These are phyloP conservation scores for Mikania micrantha DNA, from an alignment of 129 eudicot genomes.

Conservation along the genomic window DNA sequence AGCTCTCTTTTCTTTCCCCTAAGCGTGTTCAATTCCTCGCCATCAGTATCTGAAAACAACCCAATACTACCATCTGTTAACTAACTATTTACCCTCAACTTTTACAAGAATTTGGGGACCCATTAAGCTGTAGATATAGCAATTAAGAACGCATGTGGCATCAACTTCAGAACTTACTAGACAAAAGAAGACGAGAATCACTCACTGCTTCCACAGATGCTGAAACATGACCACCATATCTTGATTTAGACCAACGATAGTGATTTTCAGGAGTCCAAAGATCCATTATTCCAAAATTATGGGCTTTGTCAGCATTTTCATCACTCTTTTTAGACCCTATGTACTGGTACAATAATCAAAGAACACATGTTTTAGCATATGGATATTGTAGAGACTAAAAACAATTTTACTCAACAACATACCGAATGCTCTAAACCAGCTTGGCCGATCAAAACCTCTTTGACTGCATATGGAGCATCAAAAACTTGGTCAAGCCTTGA, in stretches of 20 bases:
- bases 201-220: slow-evolving; percentile 62
- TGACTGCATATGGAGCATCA: slow-evolving; percentile 93
- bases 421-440: slow-evolving; percentile 65
- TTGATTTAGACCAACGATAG: slow-evolving; percentile 71
- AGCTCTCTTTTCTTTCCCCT: slow-evolving; percentile 46
- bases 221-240: slow-evolving; percentile 85
- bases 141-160: neutral
- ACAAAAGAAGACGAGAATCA: slow-evolving; percentile 61
- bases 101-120: neutral
- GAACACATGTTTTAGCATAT: slow-evolving; percentile 1
- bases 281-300: slow-evolving; percentile 58
- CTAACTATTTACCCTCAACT: neutral
- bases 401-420: slow-evolving; percentile 24
- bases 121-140: neutral
- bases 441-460: slow-evolving; percentile 61
- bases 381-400: neutral
- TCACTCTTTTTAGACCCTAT: slow-evolving; percentile 80
- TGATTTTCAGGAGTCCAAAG: slow-evolving; percentile 95
- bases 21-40: slow-evolving; percentile 49
- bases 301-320: slow-evolving; percentile 63
- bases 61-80: neutral
- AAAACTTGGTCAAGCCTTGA: slow-evolving; percentile 91
- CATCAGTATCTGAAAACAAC: slow-evolving; percentile 54
- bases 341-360: slow-evolving; percentile 38
- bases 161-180: slow-evolving; percentile 38